Conservation (phyloP, 768 basidiomycete genomes). For the Tricholoma matsutake region DNA sequence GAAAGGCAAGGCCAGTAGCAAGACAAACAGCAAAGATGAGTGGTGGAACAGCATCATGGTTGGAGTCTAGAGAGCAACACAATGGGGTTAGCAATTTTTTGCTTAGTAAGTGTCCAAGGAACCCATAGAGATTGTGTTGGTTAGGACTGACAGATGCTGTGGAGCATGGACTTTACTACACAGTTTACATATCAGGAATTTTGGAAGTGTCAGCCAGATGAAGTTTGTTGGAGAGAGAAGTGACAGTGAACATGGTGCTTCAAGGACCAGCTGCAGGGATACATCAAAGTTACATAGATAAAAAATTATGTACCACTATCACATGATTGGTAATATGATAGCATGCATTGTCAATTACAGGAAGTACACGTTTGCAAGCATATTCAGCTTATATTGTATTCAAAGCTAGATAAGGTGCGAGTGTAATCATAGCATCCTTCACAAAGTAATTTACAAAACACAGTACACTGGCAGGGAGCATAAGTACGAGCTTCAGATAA, state of each 20-base stretch:
- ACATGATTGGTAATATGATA: background rate
- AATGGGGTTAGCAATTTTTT: no score
- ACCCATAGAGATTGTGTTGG: no score
- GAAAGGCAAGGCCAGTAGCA: background rate
- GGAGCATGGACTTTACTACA: no score
- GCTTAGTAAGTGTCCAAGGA: no score
- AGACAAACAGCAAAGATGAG: background rate
- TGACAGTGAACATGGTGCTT: no score
- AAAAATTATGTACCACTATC: background rate
- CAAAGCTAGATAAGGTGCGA: background rate
- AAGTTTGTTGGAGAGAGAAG: no score
- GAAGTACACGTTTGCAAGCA: background rate
- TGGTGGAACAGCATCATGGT: background rate
- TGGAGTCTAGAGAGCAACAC: background rate
- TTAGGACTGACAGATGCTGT: background rate
- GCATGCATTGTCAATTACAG: background rate
- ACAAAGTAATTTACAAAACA: background rate
- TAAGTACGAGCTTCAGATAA: background rate
- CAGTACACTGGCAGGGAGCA: background rate
- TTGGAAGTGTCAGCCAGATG: no score
- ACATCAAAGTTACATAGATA: no score
- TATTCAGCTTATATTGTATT: conserved; percentile 1
- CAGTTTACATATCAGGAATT: no score
- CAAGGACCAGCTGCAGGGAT: no score
- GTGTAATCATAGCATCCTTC: no score